Conservation (phyloP, 345 rosid species). For the Nasturtium officinale region DNA sequence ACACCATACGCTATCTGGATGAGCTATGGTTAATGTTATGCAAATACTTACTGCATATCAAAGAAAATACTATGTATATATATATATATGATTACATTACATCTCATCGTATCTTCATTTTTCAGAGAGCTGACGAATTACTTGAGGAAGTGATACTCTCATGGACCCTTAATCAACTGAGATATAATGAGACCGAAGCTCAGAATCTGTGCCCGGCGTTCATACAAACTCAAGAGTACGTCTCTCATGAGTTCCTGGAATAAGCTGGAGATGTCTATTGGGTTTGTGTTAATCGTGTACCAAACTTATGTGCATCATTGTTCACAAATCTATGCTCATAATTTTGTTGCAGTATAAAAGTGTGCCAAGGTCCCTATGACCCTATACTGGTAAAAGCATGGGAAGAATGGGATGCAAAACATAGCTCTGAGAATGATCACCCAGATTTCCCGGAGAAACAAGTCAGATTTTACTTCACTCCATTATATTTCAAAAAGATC, state of each 20-base stretch:
- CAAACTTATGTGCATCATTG: conserved; percentile 9
- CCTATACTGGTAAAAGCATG: conserved; percentile 70
- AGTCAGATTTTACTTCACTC: conserved; percentile 43
- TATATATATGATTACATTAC: conserved; percentile 19
- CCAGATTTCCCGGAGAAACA: conserved; percentile 86
- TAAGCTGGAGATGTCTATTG: conserved; percentile 26
- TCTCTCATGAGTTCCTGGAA: conserved; percentile 15
- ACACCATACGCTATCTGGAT: not conserved
- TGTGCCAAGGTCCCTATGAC: conserved; percentile 87
- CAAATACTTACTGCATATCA: conserved; percentile 8
- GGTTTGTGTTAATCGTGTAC: conserved; percentile 21
- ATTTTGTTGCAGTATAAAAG: conserved; percentile 59
- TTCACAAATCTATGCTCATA: conserved; percentile 18
- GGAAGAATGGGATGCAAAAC: conserved; percentile 92
- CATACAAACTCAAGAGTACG: conserved; percentile 86
- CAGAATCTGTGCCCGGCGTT: conserved; percentile 62
- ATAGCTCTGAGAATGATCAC: conserved; percentile 89
- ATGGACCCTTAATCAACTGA: conserved; percentile 68
- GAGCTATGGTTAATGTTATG: conserved; percentile 27
- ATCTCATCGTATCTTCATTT: conserved; percentile 36
- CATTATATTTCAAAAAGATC: conserved; percentile 3
- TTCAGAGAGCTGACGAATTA: conserved; percentile 92
- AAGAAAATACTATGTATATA: not conserved
- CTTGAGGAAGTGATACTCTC: conserved; percentile 92
- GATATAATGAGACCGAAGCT: conserved; percentile 45